phyloP scores from a whole-genome alignment of 2,329 filamentous ascomycete species.

The Lasiodiplodia sp. region DNA sequence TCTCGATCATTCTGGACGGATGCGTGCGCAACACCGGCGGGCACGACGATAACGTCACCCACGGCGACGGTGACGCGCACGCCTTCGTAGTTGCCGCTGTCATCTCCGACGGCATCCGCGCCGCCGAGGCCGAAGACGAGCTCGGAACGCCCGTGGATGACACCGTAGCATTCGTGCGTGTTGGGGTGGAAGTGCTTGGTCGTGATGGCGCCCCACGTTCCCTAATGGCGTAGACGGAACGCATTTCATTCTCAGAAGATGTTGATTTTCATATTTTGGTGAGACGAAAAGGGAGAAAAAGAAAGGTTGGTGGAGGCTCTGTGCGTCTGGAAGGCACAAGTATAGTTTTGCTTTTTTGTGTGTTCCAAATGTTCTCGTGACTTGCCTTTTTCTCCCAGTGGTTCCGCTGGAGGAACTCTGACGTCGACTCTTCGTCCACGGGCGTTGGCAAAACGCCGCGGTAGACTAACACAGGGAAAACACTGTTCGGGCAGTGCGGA shows the following conservation, averaged over 20 bases:
- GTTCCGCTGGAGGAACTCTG: constrained; percentile 41
- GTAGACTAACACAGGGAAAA: constrained; percentile 46
- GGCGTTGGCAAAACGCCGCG: constrained; percentile 42
- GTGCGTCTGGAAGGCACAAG: too few species aligned
- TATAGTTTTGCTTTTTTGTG: neutral
- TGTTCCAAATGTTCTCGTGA: neutral
- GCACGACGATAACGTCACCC: constrained; percentile 47
- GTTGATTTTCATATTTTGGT: neutral
- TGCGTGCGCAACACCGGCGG: constrained; percentile 46
- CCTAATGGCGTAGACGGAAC: constrained; percentile 24
- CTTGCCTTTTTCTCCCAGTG: constrained; percentile 43
- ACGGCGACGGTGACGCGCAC: constrained; percentile 32
- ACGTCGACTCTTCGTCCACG: constrained; percentile 36
- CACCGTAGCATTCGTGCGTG: constrained; percentile 50
- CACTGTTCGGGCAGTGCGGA: constrained; percentile 40
- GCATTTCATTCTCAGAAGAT: neutral
- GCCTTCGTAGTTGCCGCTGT: neutral
- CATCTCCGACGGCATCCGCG: constrained; percentile 33
- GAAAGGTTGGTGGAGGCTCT: neutral
- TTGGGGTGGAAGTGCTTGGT: constrained; percentile 46
- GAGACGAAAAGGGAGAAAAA: neutral
- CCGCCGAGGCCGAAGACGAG: constrained; percentile 43
- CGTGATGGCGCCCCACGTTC: constrained; percentile 39
- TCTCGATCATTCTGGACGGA: constrained; percentile 39
- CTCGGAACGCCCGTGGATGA: constrained; percentile 38